phyloP scores from a whole-genome alignment of 192 early-diverging fungal species.

The Geosiphon pyriformis region DNA sequence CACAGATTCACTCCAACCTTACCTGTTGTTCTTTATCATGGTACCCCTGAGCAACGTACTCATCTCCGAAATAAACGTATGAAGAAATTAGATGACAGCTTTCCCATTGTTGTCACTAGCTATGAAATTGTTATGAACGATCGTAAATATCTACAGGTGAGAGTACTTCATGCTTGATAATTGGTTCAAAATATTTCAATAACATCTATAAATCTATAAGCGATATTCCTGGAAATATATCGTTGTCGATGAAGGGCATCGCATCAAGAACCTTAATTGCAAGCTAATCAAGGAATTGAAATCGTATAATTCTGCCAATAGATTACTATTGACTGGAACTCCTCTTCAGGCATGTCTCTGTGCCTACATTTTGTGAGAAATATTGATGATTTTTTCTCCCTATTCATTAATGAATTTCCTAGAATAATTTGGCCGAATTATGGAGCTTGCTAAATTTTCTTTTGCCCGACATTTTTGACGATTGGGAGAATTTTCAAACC shows the following conservation, averaged over 20 bases:
- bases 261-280: conserved; percentile 95
- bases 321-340: conserved; percentile 87
- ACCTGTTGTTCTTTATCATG: conserved; percentile 84
- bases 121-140: conserved; percentile 90
- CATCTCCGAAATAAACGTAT: conserved; percentile 63
- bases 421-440: conserved; percentile 89
- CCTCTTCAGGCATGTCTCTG: conserved; percentile 64
- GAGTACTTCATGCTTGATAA: not conserved
- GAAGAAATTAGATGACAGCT: conserved; percentile 53
- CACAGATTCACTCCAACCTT: conserved; percentile 71
- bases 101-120: conserved; percentile 85
- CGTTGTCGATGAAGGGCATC: conserved; percentile 94
- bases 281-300: conserved; percentile 85
- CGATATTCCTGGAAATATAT: conserved; percentile 83
- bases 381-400: not conserved
- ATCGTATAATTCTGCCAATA: conserved; percentile 74
- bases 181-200: not conserved
- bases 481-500: conserved; percentile 76
- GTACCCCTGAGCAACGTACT: conserved; percentile 62
- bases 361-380: not conserved
- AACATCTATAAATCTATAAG: too few relatives aligned
- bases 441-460: conserved; percentile 96
- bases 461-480: conserved; percentile 92
- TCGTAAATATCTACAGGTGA: conserved; percentile 57
- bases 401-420: conserved; percentile 13